Conservation (phyloP, 2,329 filamentous ascomycete genomes). For the Pseudocercospora pini-densiflorae region DNA sequence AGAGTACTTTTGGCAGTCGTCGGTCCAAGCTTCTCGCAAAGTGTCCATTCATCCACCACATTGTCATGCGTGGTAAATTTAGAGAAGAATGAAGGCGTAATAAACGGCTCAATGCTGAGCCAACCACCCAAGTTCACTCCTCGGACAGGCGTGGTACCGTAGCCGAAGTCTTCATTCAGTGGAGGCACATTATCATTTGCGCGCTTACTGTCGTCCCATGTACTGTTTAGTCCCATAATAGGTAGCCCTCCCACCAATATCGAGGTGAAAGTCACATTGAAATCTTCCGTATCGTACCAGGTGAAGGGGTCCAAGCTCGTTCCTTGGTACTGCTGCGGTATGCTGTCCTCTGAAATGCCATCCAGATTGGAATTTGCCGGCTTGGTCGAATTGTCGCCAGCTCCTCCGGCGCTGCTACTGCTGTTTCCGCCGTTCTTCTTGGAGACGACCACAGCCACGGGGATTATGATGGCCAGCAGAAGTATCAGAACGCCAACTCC, state of each 20-base stretch:
- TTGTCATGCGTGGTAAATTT: constrained; percentile 63
- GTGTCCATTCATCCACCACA: constrained; percentile 87
- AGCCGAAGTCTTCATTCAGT: constrained; percentile 77
- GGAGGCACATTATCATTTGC: constrained; percentile 82
- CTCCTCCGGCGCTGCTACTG: constrained; percentile 23
- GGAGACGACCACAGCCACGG: constrained; percentile 51
- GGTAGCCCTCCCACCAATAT: constrained; percentile 84
- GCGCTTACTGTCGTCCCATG: constrained; percentile 81
- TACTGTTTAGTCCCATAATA: constrained; percentile 82
- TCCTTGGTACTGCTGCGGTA: constrained; percentile 66
- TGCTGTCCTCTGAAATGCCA: constrained; percentile 48
- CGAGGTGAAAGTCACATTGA: constrained; percentile 93
- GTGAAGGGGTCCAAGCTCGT: constrained; percentile 86
- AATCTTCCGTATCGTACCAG: constrained; percentile 88
- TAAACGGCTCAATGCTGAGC: constrained; percentile 93
- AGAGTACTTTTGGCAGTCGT: constrained; percentile 67
- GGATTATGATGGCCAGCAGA: constrained; percentile 52
- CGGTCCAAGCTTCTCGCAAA: constrained; percentile 71
- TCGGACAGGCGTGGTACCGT: constrained; percentile 76
- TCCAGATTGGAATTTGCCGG: constrained; percentile 53
- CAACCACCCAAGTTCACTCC: constrained; percentile 95
- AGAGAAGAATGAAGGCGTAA: constrained; percentile 87
- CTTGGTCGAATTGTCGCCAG: constrained; percentile 31
- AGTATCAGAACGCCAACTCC: constrained; percentile 46
- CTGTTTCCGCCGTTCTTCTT: constrained; percentile 44